Percentiles rank a stretch among this genome's conserved stretches.
phyloP scores from a whole-genome alignment of 805 yeast species.

The Grigorovia transvaalensis region DNA sequence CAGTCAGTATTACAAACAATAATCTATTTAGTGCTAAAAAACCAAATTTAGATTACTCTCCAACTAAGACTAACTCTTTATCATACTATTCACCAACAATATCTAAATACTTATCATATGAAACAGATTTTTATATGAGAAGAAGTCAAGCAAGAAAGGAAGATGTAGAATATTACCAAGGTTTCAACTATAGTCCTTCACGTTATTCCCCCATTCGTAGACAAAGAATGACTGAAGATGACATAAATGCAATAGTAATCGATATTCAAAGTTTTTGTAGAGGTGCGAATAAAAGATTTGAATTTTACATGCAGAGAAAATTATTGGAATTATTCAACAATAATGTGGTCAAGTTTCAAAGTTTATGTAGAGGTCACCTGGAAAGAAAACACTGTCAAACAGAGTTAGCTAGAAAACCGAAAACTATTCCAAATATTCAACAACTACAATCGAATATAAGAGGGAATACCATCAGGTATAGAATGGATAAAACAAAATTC shows the following conservation, averaged over 20 bases:
- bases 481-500: slow-evolving; percentile 16
- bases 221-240: slow-evolving; percentile 22
- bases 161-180: slow-evolving; percentile 18
- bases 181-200: slow-evolving; percentile 15
- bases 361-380: slow-evolving; percentile 42
- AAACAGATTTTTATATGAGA: slow-evolving; percentile 20
- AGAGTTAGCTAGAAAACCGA: not conserved
- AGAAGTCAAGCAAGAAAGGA: slow-evolving; percentile 21
- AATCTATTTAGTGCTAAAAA: slow-evolving; percentile 4
- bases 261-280: slow-evolving; percentile 59
- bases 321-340: slow-evolving; percentile 48
- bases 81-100: slow-evolving; percentile 28
- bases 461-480: slow-evolving; percentile 31
- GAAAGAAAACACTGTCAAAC: slow-evolving; percentile 1
- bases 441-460: slow-evolving; percentile 47
- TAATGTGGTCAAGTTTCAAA: slow-evolving; percentile 39
- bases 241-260: slow-evolving; percentile 29
- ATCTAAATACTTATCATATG: slow-evolving; percentile 20
- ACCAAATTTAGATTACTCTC: slow-evolving; percentile 20
- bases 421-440: slow-evolving; percentile 8
- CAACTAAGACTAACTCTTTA: slow-evolving; percentile 16
- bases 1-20: slow-evolving; percentile 7
- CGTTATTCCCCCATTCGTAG: slow-evolving; percentile 24
- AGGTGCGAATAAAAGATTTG: slow-evolving; percentile 58
- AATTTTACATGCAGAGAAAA: slow-evolving; percentile 50